A percentile compares a stretch with the other conserved stretches of the same genome.
These are phyloP conservation scores for Cicer yamashitae DNA, from an alignment of 306 rosid genomes.

Conservation along the genomic window DNA sequence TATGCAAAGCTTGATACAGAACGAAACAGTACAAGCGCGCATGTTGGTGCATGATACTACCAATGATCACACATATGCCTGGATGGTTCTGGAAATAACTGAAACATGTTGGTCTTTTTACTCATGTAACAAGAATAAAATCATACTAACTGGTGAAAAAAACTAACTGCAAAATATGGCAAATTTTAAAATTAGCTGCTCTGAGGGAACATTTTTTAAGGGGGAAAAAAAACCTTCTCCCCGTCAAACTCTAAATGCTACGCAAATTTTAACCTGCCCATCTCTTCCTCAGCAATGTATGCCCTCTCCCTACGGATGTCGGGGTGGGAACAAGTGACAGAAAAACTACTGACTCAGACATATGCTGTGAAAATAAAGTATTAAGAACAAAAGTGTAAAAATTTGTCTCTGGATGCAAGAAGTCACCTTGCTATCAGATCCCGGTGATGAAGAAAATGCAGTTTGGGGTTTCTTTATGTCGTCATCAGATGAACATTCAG, in stretches of 20 bases:
- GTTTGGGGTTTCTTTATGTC: conserved; percentile 64
- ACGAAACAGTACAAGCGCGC: neutral
- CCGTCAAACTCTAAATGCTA: conserved; percentile 13
- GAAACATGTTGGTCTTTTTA: no score
- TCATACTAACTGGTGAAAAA: conserved; percentile 16
- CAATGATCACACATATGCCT: no score
- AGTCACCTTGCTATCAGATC: conserved; percentile 69
- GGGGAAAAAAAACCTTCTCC: neutral
- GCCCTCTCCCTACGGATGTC: neutral
- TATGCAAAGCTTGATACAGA: neutral
- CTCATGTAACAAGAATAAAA: neutral
- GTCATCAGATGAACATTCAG: conserved; percentile 78
- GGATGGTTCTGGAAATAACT: no score
- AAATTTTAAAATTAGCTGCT: neutral
- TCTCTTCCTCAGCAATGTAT: neutral
- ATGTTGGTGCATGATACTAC: no score
- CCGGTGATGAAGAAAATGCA: conserved; percentile 57
- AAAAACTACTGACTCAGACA: neutral
- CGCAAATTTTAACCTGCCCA: neutral
- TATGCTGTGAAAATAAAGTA: neutral
- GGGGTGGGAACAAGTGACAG: neutral
- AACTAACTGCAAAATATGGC: no score
- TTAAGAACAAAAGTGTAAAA: no score
- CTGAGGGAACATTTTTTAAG: neutral
- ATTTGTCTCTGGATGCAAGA: neutral